Base-by-base conservation (phyloP, 306 rosid genomes). In the Lupinus albus region DNA sequence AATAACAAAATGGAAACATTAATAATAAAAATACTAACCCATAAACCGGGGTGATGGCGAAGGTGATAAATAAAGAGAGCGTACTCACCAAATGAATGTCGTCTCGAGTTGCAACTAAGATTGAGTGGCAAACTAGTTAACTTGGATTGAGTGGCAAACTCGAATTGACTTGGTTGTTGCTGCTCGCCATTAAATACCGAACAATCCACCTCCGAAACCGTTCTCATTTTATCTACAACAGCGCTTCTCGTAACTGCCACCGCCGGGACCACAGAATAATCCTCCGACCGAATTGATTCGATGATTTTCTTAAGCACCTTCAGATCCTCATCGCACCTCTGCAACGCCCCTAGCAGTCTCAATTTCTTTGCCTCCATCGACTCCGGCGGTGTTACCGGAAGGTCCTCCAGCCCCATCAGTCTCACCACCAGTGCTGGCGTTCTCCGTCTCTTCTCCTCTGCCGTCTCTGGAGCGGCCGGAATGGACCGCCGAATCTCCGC, bases 321-420 rank as follows among this genome's bases (percentile, higher is more conserved):
- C 75, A 92, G 78, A 74, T 92, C 98, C 39, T 81, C 81, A 9
- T 92, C 92, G 41, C 98, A 92, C 76, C 87, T 83, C 85, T 92
- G 95, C 79, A 92, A 67, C 2, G 96, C 96, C 4, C 83, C 89
- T 4, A 92, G 46, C 3, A 92, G 82, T 70, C 54, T 80, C 80
- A 76, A 83, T 48, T 95, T 85, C 83, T 87, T 83, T 39, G 80
- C 91, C 21, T 20, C 75, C 1, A 79, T 68, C 3, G 84, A 62
- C 1, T 82, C 88, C 14, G 79, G 15, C 59, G 66, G 11, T 39
- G 50, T 1, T 15, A 20, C 64, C 12, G 56, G 21, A 7, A 2
- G 64, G 18, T 63, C 69, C 47, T 78, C 82, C 38, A 78, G 60
- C 1, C 82, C 82, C 82, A 78, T 78, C 61, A 78, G 53, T 60